These are phyloP conservation scores for Blastobotrys chiropterorum DNA, from an alignment of 805 yeast genomes.

Conservation along the genomic window DNA sequence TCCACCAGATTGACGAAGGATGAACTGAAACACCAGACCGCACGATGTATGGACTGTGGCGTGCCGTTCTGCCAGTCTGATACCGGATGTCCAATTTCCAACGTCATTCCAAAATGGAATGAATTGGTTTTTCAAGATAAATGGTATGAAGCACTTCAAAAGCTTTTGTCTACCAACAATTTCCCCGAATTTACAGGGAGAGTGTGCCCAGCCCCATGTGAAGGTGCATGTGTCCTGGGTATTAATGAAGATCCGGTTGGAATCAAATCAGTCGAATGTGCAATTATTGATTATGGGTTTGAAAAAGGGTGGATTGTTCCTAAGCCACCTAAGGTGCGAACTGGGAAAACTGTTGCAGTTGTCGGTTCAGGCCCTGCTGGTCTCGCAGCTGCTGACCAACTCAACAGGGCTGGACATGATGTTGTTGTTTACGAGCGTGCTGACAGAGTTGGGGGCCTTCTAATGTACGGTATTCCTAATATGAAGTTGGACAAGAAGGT, in stretches of 20 bases:
- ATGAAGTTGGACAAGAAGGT: constrained; percentile 93
- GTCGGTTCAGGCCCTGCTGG: constrained; percentile 98
- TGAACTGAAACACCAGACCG: constrained; percentile 86
- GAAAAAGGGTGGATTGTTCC: constrained; percentile 96
- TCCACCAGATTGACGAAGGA: constrained; percentile 74
- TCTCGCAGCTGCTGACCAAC: constrained; percentile 92
- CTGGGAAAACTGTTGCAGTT: constrained; percentile 79
- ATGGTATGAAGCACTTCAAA: constrained; percentile 90
- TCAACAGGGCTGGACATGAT: constrained; percentile 89
- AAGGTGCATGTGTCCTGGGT: constrained; percentile 92
- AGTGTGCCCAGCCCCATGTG: constrained; percentile 99
- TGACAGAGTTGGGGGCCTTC: constrained; percentile 92
- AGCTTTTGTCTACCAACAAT: constrained; percentile 91
- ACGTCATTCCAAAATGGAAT: constrained; percentile 96
- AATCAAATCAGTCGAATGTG: constrained; percentile 90
- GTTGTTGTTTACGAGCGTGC: constrained; percentile 92
- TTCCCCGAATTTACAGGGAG: constrained; percentile 98
- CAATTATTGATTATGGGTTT: constrained; percentile 93
- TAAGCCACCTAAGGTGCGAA: constrained; percentile 66
- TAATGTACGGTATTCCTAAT: constrained; percentile 99
- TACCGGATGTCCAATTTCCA: constrained; percentile 96
- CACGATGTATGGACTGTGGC: constrained; percentile 99
- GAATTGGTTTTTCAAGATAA: constrained; percentile 91
- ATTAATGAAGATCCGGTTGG: constrained; percentile 94
- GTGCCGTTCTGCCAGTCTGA: constrained; percentile 98